These are phyloP conservation scores for Phascolomyces articulosus DNA, from an alignment of 371 early-diverging fungal species.

Conservation along the genomic window DNA sequence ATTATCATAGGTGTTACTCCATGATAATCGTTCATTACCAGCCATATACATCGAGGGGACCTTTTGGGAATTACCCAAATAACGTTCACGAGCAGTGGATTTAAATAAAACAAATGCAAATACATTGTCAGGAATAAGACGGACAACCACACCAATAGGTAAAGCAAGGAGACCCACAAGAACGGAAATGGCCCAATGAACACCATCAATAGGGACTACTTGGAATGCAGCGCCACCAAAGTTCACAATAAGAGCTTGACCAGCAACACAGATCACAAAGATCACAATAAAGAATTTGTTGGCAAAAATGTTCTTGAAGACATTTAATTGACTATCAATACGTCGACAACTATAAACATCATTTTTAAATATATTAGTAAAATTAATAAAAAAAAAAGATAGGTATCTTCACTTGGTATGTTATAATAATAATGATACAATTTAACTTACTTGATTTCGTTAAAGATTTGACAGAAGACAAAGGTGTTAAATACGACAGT, in stretches of 20 bases:
- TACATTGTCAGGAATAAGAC: slow-evolving; percentile 59
- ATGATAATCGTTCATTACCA: slow-evolving; percentile 28
- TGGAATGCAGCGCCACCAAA: slow-evolving; percentile 65
- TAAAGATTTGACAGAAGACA: slow-evolving; percentile 74
- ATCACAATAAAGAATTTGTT: slow-evolving; percentile 64
- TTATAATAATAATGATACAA: background rate
- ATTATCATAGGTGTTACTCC: slow-evolving; percentile 13
- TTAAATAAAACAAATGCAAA: slow-evolving; percentile 34
- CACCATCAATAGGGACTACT: slow-evolving; percentile 45
- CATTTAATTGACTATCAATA: slow-evolving; percentile 62
- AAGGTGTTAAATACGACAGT: slow-evolving; percentile 75
- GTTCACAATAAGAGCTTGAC: slow-evolving; percentile 61
- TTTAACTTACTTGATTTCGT: slow-evolving; percentile 58
- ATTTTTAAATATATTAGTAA: background rate
- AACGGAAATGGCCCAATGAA: slow-evolving; percentile 72
- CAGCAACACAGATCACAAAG: slow-evolving; percentile 52
- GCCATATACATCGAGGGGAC: slow-evolving; percentile 37
- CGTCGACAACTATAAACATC: slow-evolving; percentile 53
- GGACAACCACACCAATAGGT: slow-evolving; percentile 71
- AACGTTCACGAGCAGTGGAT: slow-evolving; percentile 30
- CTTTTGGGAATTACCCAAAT: slow-evolving; percentile 25
- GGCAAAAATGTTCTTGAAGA: slow-evolving; percentile 53
- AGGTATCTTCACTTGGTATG: too few relatives aligned
- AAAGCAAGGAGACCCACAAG: slow-evolving; percentile 64
- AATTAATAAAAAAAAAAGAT: background rate